Evolutionary conservation across 352 stramenopile genomes (phyloP).

Genomic region (Blastocystis sp.): DNA sequence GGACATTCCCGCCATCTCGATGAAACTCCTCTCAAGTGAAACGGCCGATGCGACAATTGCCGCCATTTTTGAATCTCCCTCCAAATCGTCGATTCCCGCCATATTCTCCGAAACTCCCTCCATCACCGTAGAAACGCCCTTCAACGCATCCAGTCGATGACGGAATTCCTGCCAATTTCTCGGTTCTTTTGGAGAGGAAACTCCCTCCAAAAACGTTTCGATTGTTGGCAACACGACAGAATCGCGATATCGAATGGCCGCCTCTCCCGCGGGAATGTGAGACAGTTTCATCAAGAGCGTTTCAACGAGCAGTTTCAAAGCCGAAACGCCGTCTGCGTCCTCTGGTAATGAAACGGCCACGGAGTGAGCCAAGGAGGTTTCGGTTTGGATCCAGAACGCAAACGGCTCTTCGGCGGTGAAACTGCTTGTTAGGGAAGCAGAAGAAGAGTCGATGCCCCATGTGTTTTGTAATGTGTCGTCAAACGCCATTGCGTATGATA

Average conservation of each 20-base stretch:
- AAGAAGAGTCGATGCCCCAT: background rate
- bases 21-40: background rate
- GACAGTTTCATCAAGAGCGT: background rate
- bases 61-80: background rate
- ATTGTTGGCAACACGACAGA: too few relatives aligned
- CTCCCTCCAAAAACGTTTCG: too few relatives aligned
- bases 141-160: background rate
- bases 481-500: background rate
- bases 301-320: background rate
- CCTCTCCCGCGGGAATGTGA: background rate
- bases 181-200: background rate
- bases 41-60: too few relatives aligned
- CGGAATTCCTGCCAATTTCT: background rate
- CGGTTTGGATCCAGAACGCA: background rate
- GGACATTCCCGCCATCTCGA: background rate
- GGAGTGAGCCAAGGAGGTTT: too few relatives aligned
- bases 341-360: too few relatives aligned
- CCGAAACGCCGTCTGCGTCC: background rate
- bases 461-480: background rate
- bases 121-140: background rate
- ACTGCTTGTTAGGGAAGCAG: background rate
- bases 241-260: too few relatives aligned
- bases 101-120: background rate
- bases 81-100: background rate
- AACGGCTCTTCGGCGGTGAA: background rate